Percentiles rank a stretch among this genome's conserved stretches.
These are phyloP conservation scores for Paragyromitra xinjiangensis DNA, from an alignment of 495 filamentous ascomycete species.

Conservation along the genomic window DNA sequence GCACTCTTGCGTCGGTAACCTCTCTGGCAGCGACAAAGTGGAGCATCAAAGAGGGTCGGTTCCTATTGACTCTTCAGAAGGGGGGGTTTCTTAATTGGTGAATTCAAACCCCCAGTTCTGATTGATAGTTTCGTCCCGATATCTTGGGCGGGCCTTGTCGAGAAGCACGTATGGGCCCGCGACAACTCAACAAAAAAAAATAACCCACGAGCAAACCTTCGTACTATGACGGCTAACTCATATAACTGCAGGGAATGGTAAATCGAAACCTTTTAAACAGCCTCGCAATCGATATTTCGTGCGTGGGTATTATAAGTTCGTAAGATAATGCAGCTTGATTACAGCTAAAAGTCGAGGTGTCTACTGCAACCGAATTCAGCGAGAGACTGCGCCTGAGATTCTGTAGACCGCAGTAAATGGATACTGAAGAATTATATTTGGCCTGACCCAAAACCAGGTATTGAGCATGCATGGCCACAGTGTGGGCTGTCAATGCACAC, in stretches of 20 bases:
- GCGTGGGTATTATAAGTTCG: neutral
- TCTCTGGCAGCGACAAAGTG: neutral
- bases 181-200: conserved; percentile 14
- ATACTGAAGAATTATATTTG: neutral
- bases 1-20: conserved; percentile 6
- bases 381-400: neutral
- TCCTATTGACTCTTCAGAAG: conserved; percentile 18
- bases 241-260: neutral
- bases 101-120: neutral
- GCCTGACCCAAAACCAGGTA: neutral
- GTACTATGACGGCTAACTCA: neutral
- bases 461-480: neutral
- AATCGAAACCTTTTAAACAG: neutral
- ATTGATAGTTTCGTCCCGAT: conserved; percentile 8
- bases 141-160: conserved; percentile 24
- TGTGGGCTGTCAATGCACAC: neutral
- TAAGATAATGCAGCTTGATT: neutral
- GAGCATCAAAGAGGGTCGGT: conserved; percentile 29
- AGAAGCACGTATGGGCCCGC: neutral
- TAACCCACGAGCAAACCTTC: neutral
- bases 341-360: neutral
- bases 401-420: neutral
- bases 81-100: conserved; percentile 1
- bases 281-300: neutral
- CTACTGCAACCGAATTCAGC: neutral